phyloP scores from a whole-genome alignment of 2,329 filamentous ascomycete species.

The Ophiocordyceps australis region DNA sequence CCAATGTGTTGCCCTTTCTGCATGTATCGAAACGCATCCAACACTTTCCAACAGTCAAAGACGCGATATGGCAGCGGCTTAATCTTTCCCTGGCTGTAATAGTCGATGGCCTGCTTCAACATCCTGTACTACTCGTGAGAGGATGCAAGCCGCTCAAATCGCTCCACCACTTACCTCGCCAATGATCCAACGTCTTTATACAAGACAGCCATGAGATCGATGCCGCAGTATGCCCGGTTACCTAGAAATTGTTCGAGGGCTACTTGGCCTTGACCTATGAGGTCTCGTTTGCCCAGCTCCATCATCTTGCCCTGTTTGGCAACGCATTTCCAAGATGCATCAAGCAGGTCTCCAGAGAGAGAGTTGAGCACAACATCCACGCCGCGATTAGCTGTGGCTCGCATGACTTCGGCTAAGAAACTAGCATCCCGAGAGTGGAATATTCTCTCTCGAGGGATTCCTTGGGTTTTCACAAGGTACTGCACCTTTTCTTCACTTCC shows the following conservation, averaged over 20 bases:
- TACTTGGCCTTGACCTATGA: constrained; percentile 15
- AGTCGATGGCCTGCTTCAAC: not conserved
- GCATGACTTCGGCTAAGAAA: constrained; percentile 9
- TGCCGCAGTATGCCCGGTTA: constrained; percentile 11
- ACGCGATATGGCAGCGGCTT: too few species aligned
- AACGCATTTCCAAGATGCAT: constrained; percentile 15
- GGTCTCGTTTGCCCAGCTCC: constrained; percentile 16
- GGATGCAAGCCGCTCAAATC: too few species aligned
- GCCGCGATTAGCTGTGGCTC: constrained; percentile 7
- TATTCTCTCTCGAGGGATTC: constrained; percentile 8
- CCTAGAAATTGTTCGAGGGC: constrained; percentile 22
- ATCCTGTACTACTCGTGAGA: too few species aligned
- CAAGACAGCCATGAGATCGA: constrained; percentile 14
- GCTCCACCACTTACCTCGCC: too few species aligned
- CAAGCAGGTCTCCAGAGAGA: constrained; percentile 10
- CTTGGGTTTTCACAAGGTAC: constrained; percentile 6
- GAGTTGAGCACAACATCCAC: constrained; percentile 15
- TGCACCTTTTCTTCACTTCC: constrained; percentile 10
- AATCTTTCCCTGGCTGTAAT: not conserved
- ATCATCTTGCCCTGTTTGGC: constrained; percentile 15
- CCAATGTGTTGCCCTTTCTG: constrained; percentile 7
- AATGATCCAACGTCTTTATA: too few species aligned
- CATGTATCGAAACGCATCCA: constrained; percentile 5
- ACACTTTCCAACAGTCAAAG: too few species aligned
- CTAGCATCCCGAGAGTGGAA: constrained; percentile 9